Evolutionary conservation across 2,329 filamentous ascomycete genomes (phyloP).

Genomic region (Aspergillus pseudonomiae): DNA sequence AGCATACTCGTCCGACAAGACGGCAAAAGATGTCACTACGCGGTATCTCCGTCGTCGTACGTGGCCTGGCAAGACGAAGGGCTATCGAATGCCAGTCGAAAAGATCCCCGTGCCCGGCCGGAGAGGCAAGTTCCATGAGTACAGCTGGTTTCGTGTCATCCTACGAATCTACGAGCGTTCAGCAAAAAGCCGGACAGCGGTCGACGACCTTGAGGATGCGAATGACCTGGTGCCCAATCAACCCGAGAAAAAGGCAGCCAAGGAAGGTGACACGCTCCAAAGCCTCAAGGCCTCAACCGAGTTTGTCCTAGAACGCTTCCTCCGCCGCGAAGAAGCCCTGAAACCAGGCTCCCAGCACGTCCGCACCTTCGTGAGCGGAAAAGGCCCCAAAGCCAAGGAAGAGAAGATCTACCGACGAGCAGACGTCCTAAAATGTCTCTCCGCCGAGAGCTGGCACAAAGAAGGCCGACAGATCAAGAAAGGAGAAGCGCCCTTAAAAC

Average conservation of each 20-base stretch:
- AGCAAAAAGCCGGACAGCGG: slow-evolving; percentile 60
- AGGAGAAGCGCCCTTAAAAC: slow-evolving; percentile 77
- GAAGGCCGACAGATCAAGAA: slow-evolving; percentile 77
- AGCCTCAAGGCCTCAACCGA: slow-evolving; percentile 86
- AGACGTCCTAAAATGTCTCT: slow-evolving; percentile 84
- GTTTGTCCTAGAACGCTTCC: slow-evolving; percentile 80
- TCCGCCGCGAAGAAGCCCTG: slow-evolving; percentile 90
- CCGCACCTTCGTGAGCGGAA: slow-evolving; percentile 74
- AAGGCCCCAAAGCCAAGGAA: slow-evolving; percentile 71
- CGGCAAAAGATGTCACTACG: slow-evolving; percentile 92
- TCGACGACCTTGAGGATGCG: slow-evolving; percentile 78
- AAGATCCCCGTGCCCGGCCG: slow-evolving; percentile 80
- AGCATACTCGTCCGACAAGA: slow-evolving; percentile 79
- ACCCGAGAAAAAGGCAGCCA: slow-evolving; percentile 70
- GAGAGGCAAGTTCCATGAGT: slow-evolving; percentile 75
- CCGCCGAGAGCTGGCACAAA: slow-evolving; percentile 96
- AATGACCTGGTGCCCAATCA: slow-evolving; percentile 75
- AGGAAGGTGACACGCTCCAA: slow-evolving; percentile 80
- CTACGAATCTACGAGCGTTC: slow-evolving; percentile 72
- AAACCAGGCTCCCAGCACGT: slow-evolving; percentile 68
- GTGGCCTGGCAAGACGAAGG: slow-evolving; percentile 88
- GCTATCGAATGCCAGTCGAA: slow-evolving; percentile 74
- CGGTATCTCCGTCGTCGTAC: slow-evolving; percentile 82
- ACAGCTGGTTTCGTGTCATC: slow-evolving; percentile 85
- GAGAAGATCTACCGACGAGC: slow-evolving; percentile 79